A percentile compares a stretch with the other conserved stretches of the same genome.
Evolutionary conservation across 2,329 filamentous ascomycete genomes (phyloP).

Genomic region (Anthostomella pinea): DNA sequence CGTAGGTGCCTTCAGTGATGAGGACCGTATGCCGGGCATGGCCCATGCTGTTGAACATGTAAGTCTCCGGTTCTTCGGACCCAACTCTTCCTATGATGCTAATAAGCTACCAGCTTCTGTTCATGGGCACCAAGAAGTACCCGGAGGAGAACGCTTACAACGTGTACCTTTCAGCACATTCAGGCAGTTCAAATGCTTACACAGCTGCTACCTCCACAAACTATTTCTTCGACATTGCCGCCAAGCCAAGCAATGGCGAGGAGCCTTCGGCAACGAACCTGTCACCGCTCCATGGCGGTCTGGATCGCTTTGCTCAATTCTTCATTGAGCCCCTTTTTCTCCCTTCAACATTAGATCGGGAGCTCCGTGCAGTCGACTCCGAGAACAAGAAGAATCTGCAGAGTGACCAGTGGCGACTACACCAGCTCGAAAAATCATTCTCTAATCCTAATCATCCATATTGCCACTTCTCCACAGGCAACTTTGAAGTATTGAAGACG

Average conservation of each 20-base stretch:
- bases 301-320: slow-evolving; percentile 92
- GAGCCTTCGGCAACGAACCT: slow-evolving; percentile 54
- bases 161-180: slow-evolving; percentile 85
- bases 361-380: slow-evolving; percentile 85
- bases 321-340: slow-evolving; percentile 88
- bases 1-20: slow-evolving; percentile 92
- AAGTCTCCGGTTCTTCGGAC: slow-evolving; percentile 21
- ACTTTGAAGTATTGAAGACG: slow-evolving; percentile 80
- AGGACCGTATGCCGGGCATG: slow-evolving; percentile 87
- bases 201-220: slow-evolving; percentile 93
- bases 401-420: slow-evolving; percentile 81
- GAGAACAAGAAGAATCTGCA: slow-evolving; percentile 98
- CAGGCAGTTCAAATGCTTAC: slow-evolving; percentile 91
- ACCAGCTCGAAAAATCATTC: slow-evolving; percentile 85
- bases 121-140: slow-evolving; percentile 99
- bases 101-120: slow-evolving; percentile 59
- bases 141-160: slow-evolving; percentile 95
- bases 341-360: slow-evolving; percentile 78
- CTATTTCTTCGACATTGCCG: slow-evolving; percentile 94
- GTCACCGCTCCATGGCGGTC: slow-evolving; percentile 69
- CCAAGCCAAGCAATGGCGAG: slow-evolving; percentile 64
- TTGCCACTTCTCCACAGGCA: slow-evolving; percentile 89
- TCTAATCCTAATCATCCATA: slow-evolving; percentile 86
- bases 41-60: slow-evolving; percentile 94
- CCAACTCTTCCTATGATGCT: slow-evolving; percentile 3